phyloP scores from a whole-genome alignment of 2,329 filamentous ascomycete genomes.

The Fusarium irregulare region DNA sequence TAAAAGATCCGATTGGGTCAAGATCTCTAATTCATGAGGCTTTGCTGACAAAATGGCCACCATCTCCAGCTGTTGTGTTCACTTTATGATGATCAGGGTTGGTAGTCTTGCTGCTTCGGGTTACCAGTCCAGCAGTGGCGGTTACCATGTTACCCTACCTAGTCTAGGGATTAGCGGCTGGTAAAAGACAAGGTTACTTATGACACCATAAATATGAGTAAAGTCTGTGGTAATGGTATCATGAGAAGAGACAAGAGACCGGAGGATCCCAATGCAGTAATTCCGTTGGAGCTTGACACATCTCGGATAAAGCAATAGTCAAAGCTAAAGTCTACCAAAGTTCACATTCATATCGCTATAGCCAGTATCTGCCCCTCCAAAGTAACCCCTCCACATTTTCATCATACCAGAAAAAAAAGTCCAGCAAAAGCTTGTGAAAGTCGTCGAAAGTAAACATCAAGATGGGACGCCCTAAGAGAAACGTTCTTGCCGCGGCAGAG shows the following conservation, averaged over 20 bases:
- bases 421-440: neutral
- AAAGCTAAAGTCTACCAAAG: neutral
- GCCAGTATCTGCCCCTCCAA: conserved; percentile 34
- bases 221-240: neutral
- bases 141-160: neutral
- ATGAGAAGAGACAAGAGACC: neutral
- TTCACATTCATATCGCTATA: conserved; percentile 26
- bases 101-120: conserved; percentile 5
- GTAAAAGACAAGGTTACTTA: neutral
- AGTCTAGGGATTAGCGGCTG: neutral
- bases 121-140: neutral
- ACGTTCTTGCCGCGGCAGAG: conserved; percentile 80
- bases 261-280: conserved; percentile 25
- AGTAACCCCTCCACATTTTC: conserved; percentile 28
- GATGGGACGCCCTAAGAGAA: conserved; percentile 69
- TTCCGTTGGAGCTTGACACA: neutral
- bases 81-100: conserved; percentile 2
- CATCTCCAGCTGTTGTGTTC: neutral
- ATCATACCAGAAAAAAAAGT: conserved; percentile 20
- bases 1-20: conserved; percentile 6
- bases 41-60: conserved; percentile 9
- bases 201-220: neutral
- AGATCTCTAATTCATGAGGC: neutral
- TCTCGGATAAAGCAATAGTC: conserved; percentile 22
- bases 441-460: neutral